These are phyloP conservation scores for Nicotiana sylvestris DNA, from an alignment of 257 asterid species.

Conservation along the genomic window DNA sequence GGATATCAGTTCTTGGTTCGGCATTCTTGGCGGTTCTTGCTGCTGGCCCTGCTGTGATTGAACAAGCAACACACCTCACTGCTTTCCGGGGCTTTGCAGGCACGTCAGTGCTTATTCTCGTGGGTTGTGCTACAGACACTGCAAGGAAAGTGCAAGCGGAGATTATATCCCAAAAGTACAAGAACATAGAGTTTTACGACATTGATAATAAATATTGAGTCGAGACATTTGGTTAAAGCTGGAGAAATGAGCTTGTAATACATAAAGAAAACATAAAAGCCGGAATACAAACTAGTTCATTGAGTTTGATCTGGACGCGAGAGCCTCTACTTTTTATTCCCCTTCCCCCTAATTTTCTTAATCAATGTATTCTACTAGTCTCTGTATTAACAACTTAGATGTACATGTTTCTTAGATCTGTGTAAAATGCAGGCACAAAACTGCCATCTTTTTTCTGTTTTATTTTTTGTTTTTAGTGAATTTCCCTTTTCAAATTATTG, in stretches of 20 bases:
- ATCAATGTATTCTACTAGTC: background rate
- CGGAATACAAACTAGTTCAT: background rate
- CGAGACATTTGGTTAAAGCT: background rate
- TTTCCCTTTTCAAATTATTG: background rate
- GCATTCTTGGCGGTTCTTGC: slow-evolving; percentile 81
- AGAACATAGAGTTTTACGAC: slow-evolving; percentile 78
- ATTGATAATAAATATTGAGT: slow-evolving; percentile 34
- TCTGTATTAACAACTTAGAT: background rate
- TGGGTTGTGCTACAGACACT: slow-evolving; percentile 98
- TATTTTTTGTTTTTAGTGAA: background rate
- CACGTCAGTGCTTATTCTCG: slow-evolving; percentile 91
- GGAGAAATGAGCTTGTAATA: background rate
- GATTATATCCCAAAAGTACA: slow-evolving; percentile 91
- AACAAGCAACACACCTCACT: slow-evolving; percentile 89
- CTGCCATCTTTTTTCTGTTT: background rate
- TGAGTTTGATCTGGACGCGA: background rate
- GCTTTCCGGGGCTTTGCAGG: slow-evolving; percentile 96
- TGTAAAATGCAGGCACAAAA: background rate
- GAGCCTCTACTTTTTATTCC: background rate
- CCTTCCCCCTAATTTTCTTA: background rate
- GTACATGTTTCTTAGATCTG: slow-evolving; percentile 1
- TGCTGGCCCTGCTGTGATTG: slow-evolving; percentile 91
- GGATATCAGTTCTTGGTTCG: slow-evolving; percentile 93
- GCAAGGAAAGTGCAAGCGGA: slow-evolving; percentile 94
- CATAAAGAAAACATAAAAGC: background rate